Base-by-base conservation (phyloP, 169 alveolate genomes). In the Besnoitia besnoiti region DNA sequence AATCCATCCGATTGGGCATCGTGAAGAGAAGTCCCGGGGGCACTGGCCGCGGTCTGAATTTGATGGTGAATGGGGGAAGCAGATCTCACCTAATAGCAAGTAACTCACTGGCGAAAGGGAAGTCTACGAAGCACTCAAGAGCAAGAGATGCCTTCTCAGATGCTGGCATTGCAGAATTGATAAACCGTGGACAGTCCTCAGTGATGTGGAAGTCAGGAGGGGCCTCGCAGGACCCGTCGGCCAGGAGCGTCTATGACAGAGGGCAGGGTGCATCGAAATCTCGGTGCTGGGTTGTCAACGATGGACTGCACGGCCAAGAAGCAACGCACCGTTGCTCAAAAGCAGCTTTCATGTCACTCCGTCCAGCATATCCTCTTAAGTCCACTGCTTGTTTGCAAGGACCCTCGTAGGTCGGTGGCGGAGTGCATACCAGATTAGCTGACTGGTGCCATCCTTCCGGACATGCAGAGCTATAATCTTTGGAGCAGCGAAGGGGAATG, bases 1-100 rank as follows among this genome's bases (percentile, higher is more conserved):
- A 42, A n/a, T 21, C 91, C 91, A 87, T 59, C 67, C 91, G 84
- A 87, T 44, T 16, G 91, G 91, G n/a, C 91, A 87, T 61, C 76
- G 8, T 3, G 77, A 87, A 16, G 85, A 55, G 67, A 61, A 87
- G 42, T 87, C 91, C 5, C 76, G 85, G n/a, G 51, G 40, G 85
- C 91, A 87, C 35, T 39, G 3, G 0, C 85, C 85, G 7, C 91
- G 76, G 39, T 87, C 91, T 87, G 55, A n/a, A 24, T 27, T 8
- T 24, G 42, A 77, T 39, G 46, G 16, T 21, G 46, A n/a, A n/a
- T n/a, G n/a, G n/a, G n/a, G n/a, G n/a, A n/a, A n/a, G n/a, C n/a
- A n/a, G n/a, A n/a, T n/a, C n/a, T n/a, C n/a, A n/a, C n/a, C n/a
- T n/a, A n/a, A n/a, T n/a, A n/a, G 59, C 27, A 55, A 35, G 59